Evolutionary conservation across 78 protist species (phyloP), one percentile per base, ranked within the genome.

Genomic region (Dictyostelium capitatum): DNA sequence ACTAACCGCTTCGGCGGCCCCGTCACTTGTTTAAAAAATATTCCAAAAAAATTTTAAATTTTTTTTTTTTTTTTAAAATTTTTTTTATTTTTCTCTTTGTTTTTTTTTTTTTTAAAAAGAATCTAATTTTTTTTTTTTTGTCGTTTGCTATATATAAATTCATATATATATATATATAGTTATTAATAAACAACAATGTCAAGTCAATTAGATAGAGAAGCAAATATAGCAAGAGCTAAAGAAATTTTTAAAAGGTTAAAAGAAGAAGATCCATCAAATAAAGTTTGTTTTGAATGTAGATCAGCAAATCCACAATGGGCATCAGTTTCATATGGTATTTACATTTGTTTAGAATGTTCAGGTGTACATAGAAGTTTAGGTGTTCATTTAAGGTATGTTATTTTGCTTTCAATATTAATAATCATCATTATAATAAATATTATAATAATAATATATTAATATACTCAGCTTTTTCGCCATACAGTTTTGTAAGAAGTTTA

Each of bases 271-370:
- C 10, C 92, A 25, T 47, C 82, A 3, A 85, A 85, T 50, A 85
- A 75, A 77, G 19, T n/a, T 11, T 97, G 98, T 82, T 95, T 96
- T 53, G 99, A 97, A 79, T 97, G 99, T 64, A 82, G 84, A 30
- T 59, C 97, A 10, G 96, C 95, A 78, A 89, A 89, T 62, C 99
- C 99, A 53, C 89, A 91, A 72, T 97, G 98, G 98, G 95, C 97
- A 4, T 95, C 97, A 6, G 95, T 96, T 25, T 85, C 94, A 6
- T 96, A 89, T 78, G 99, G 99, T 57, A 94, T 96, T 57, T 95
- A 95, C 67, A 89, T 97, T 64, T 97, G 99, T 82, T 46, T 94
- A 62, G 97, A 96, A 47, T 97, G 99, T 77, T 51, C 95, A 17
- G 97, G 97, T 54, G 78, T 64, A 43, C 97, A 97, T 84, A 82